Evolutionary conservation across 345 rosid genomes (phyloP), one percentile per base, ranked within the genome.

Genomic region (Brassica napus): DNA sequence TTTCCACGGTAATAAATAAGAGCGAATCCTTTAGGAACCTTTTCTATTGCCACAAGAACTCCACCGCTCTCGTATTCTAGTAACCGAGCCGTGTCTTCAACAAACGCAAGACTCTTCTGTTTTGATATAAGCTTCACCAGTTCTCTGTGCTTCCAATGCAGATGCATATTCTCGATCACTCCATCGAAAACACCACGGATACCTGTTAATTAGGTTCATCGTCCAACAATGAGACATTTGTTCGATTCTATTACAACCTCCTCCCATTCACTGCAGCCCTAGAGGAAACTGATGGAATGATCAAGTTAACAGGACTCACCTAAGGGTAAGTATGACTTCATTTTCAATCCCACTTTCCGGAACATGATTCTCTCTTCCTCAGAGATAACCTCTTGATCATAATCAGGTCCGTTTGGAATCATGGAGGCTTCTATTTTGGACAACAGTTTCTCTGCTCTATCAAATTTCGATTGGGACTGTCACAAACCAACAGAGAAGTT

Each of bases 111-210:
- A 28, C 31, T 89, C 89, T 95, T 95, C 82, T 91, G 99, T 77
- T 92, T 92, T 63, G 89, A 81, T 83, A 95, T 91, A 3, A 28
- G 31, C 2, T 28, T 28, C 31, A 28, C 31, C 31, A 28, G 31
- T 28, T 28, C 31, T 28, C 31, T 28, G 31, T 28, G 31, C 31
- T 28, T 28, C 31, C 31, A 28, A 28, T 28, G 31, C 31, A 28
- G 31, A 28, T 28, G 31, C 31, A 28, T 28, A 28, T 94, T 92
- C 85, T 94, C 99, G 79, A 94, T 88, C 65, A 92, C 97, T 34
- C 98, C 98, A 86, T 94, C 99, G 72, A 94, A 94, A 71, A 94
- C 96, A 68, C 99, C 99, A 77, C 99, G 99, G 81, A 28, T 28
- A 28, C 31, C 98, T 94, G 85, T 74, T 4, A 77, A 81, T n/a